A percentile compares a stretch with the other conserved stretches of the same genome.
These are phyloP conservation scores for Russula virescens DNA, from an alignment of 768 basidiomycete genomes.

Conservation along the genomic window DNA sequence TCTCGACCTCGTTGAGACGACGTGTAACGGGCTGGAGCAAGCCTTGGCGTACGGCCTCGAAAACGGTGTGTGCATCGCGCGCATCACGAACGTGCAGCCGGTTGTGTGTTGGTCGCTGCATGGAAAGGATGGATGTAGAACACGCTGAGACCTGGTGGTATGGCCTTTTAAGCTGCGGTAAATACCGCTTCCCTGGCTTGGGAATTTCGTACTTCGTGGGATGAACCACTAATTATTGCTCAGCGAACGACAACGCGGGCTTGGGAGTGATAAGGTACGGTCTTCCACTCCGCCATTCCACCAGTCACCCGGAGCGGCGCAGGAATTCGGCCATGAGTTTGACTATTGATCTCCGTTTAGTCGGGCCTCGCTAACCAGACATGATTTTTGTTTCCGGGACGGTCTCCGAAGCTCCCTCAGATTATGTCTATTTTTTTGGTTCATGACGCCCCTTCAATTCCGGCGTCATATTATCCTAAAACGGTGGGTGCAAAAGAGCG, in stretches of 20 bases:
- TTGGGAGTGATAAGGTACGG: constrained; percentile 22
- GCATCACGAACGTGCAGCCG: constrained; percentile 62
- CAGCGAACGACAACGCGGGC: constrained; percentile 20
- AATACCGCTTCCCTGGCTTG: constrained; percentile 16
- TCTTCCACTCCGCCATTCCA: constrained; percentile 21
- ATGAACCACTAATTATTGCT: constrained; percentile 20
- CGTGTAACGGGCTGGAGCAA: constrained; percentile 44
- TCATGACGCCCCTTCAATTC: constrained; percentile 18
- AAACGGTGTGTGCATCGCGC: constrained; percentile 58
- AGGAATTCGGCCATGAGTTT: constrained; percentile 21
- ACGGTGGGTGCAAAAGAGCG: constrained; percentile 8
- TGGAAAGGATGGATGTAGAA: constrained; percentile 36
- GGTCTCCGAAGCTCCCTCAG: constrained; percentile 17
- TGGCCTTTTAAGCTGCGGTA: constrained; percentile 21
- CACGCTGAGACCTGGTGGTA: constrained; percentile 9
- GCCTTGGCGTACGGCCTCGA: constrained; percentile 59
- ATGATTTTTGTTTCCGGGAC: constrained; percentile 12
- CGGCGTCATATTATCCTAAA: constrained; percentile 16
- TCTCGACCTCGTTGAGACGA: constrained; percentile 57
- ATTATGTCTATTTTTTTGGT: constrained; percentile 8
- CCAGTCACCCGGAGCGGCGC: constrained; percentile 18
- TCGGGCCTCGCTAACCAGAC: constrained; percentile 20
- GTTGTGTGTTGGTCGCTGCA: constrained; percentile 60
- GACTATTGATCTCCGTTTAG: constrained; percentile 22
- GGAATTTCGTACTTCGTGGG: constrained; percentile 24